Base-by-base conservation (phyloP, 2,329 filamentous ascomycete species). In the Fusarium nisikadoi region DNA sequence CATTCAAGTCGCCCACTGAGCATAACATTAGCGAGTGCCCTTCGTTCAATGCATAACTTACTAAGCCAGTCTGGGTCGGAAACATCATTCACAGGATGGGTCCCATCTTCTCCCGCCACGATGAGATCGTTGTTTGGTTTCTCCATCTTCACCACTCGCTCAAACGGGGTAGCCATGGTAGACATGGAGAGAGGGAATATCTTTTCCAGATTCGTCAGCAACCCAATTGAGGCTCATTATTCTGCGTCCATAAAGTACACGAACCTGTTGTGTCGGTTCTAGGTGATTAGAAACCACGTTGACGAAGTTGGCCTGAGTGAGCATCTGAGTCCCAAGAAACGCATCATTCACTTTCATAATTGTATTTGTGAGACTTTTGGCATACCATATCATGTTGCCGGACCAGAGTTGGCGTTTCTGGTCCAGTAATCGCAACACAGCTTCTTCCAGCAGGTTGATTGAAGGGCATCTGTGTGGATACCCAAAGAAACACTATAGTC, bases 241-340 rank as follows among this genome's bases (percentile, higher is more conserved):
- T 29, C 27, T 29, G 27, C 27, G 6, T 29, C 27, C 27, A 29
- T 8, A 29, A 6, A 29, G 8, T 29, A 19, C 6, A 45, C 45
- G 4, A 31, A 47, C 45, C 20, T 47, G 45, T 47, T 31, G 27
- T 31, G 10, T 2, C 2, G 9, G 27, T 9, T 47, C 9, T 8
- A 31, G 8, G 14, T 31, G 27, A 12, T 47, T 47, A 17, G 45
- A 47, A 17, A 47, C 45, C 19, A 66, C 38, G 14, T 66, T 66
- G 45, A 66, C 31, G 6, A 69, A 17, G 14, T 62, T 49, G 45
- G 17, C 65, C 19, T 66, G 62, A 4, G 62, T 62, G 10, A 69
- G 49, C 20, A 69, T 17, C 12, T 41, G 43, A 16, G 65, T 66
- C 9, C 61, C 56, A 14, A 62, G 10, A n/a, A 69, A 69, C 3